Percentiles rank a stretch among this genome's conserved stretches.
phyloP scores from a whole-genome alignment of 345 rosid species.

The Ailanthus altissimus region DNA sequence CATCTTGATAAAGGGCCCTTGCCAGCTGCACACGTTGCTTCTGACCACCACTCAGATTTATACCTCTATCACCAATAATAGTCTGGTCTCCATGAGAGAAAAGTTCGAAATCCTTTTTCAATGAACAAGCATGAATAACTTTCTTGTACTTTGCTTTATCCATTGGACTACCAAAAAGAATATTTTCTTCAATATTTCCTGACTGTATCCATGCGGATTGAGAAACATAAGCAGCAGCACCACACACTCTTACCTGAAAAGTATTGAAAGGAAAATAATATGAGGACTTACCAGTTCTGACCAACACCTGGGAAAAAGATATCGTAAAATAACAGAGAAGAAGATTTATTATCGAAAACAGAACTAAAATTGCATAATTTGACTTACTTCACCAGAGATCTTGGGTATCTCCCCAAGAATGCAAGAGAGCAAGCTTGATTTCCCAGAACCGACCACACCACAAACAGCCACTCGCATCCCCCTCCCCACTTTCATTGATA shows the following conservation, averaged over 20 bases:
- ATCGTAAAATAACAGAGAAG: slow-evolving; percentile 8
- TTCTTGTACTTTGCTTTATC: slow-evolving; percentile 88
- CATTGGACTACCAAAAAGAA: slow-evolving; percentile 96
- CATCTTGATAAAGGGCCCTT: slow-evolving; percentile 99
- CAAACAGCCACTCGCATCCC: slow-evolving; percentile 99
- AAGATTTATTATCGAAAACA: slow-evolving; percentile 16
- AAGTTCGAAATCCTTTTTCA: slow-evolving; percentile 93
- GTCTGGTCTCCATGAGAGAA: slow-evolving; percentile 99
- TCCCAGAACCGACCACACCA: slow-evolving; percentile 97
- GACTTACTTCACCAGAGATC: slow-evolving; percentile 94
- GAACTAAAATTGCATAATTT: slow-evolving; percentile 23
- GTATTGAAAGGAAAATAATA: slow-evolving; percentile 22
- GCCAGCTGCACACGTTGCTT: slow-evolving; percentile 99
- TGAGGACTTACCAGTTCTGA: slow-evolving; percentile 17
- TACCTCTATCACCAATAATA: slow-evolving; percentile 99
- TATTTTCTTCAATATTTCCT: slow-evolving; percentile 98
- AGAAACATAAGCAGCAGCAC: slow-evolving; percentile 94
- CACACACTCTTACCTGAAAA: slow-evolving; percentile 86
- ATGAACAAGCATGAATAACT: slow-evolving; percentile 89
- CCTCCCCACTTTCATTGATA: slow-evolving; percentile 76
- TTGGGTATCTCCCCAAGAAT: slow-evolving; percentile 99
- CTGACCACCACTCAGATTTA: slow-evolving; percentile 98
- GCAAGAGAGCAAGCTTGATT: slow-evolving; percentile 97
- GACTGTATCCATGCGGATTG: slow-evolving; percentile 99
- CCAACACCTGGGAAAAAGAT: slow-evolving; percentile 3